phyloP scores from a whole-genome alignment of 2,329 filamentous ascomycete genomes.

The Aspergillus pseudoglaucus region DNA sequence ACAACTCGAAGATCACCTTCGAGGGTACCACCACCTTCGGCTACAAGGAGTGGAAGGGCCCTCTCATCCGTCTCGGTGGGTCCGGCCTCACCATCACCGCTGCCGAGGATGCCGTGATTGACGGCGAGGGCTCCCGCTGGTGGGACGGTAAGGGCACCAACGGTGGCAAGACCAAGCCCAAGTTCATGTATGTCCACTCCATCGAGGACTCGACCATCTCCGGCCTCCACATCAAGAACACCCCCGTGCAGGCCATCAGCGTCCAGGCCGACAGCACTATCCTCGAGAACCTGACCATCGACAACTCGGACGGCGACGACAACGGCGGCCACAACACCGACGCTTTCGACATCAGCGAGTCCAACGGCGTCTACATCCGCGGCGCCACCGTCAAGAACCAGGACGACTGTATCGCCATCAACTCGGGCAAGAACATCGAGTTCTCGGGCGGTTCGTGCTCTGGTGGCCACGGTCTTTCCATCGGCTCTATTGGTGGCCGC shows the following conservation, averaged over 20 bases:
- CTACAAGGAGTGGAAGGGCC: slow-evolving; percentile 60
- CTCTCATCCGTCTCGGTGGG: slow-evolving; percentile 57
- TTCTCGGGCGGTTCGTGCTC: slow-evolving; percentile 40
- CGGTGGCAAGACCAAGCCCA: slow-evolving; percentile 58
- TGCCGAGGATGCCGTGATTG: slow-evolving; percentile 46
- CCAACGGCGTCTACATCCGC: slow-evolving; percentile 45
- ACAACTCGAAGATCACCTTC: slow-evolving; percentile 53
- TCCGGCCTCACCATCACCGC: slow-evolving; percentile 50
- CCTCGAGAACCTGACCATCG: slow-evolving; percentile 48
- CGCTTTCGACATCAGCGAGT: slow-evolving; percentile 52
- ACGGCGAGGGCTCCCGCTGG: slow-evolving; percentile 52
- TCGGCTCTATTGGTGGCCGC: slow-evolving; percentile 40
- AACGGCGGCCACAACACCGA: slow-evolving; percentile 51
- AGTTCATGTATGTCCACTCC: slow-evolving; percentile 51
- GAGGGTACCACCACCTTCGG: slow-evolving; percentile 61
- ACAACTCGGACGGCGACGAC: slow-evolving; percentile 50
- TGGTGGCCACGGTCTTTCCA: slow-evolving; percentile 28
- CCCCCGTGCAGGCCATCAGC: slow-evolving; percentile 32
- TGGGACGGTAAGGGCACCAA: slow-evolving; percentile 58
- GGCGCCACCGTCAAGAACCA: slow-evolving; percentile 54
- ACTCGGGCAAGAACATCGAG: slow-evolving; percentile 46
- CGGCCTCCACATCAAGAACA: slow-evolving; percentile 27
- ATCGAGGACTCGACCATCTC: slow-evolving; percentile 25
- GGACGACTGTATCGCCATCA: slow-evolving; percentile 56
- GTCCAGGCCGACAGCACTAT: slow-evolving; percentile 44